These are phyloP conservation scores for Colletotrichum aenigma DNA, from an alignment of 2,329 filamentous ascomycete genomes.

Conservation along the genomic window DNA sequence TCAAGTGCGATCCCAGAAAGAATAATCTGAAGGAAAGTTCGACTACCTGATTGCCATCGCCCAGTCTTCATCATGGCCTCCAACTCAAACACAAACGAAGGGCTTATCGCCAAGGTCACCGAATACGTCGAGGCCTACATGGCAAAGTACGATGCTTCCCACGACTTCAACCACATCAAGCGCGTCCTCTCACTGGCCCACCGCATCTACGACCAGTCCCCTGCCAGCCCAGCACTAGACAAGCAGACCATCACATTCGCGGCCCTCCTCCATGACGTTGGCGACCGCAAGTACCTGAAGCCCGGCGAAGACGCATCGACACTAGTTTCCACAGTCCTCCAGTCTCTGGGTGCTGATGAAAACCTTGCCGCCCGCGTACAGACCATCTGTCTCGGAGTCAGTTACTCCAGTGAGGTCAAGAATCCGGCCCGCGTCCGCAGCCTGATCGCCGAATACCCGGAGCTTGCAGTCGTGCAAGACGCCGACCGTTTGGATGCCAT, in stretches of 20 bases:
- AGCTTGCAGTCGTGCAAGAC: constrained; percentile 87
- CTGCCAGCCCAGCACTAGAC: constrained; percentile 41
- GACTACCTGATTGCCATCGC: neutral
- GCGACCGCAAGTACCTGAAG: constrained; percentile 80
- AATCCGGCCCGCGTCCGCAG: constrained; percentile 64
- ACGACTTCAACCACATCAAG: constrained; percentile 85
- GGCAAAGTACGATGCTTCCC: constrained; percentile 80
- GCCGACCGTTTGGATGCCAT: constrained; percentile 92
- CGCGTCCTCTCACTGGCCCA: constrained; percentile 79
- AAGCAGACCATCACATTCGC: constrained; percentile 66
- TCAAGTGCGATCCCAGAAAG: neutral
- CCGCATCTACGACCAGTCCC: constrained; percentile 49
- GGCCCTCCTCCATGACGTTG: constrained; percentile 85
- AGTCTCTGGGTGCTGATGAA: constrained; percentile 57
- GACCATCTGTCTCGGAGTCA: constrained; percentile 75
- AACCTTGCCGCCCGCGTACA: constrained; percentile 71
- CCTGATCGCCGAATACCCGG: constrained; percentile 70
- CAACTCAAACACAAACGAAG: constrained; percentile 29
- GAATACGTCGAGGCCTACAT: constrained; percentile 73
- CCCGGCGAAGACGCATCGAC: constrained; percentile 61
- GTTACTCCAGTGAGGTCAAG: constrained; percentile 75
- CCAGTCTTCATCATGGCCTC: neutral
- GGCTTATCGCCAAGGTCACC: constrained; percentile 60
- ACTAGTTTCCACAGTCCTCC: constrained; percentile 59
- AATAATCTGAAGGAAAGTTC: neutral